Conservation (phyloP, 495 filamentous ascomycete species). For the Aspergillus conjunctus region DNA sequence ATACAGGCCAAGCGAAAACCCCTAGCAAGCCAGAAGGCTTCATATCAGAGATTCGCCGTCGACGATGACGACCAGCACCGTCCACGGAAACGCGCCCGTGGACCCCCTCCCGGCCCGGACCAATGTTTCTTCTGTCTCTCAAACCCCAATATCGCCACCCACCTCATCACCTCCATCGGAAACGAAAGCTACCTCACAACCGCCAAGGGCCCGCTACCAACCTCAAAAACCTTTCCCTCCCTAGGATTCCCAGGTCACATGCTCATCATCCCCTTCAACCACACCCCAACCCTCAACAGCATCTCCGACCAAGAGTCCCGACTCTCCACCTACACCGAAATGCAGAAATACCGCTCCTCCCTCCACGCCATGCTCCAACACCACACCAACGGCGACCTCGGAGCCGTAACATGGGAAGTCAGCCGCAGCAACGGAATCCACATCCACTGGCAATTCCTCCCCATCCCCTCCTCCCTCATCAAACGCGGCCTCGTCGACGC, state of each 20-base stretch:
- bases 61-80: constrained; percentile 40
- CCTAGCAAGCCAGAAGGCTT: constrained; percentile 51
- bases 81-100: constrained; percentile 57
- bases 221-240: constrained; percentile 62
- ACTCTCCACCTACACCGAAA: constrained; percentile 66
- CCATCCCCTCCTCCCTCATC: constrained; percentile 66
- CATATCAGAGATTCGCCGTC: constrained; percentile 62
- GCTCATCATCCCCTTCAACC: constrained; percentile 85
- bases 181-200: constrained; percentile 84
- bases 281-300: constrained; percentile 65
- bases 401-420: constrained; percentile 90
- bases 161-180: constrained; percentile 87
- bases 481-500: constrained; percentile 72
- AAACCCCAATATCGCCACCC: constrained; percentile 76
- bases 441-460: constrained; percentile 92
- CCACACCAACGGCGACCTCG: constrained; percentile 56
- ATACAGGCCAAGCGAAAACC: constrained; percentile 60
- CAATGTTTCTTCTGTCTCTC: constrained; percentile 94
- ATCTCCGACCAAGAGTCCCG: constrained; percentile 61
- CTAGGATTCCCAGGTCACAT: constrained; percentile 83
- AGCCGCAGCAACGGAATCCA: constrained; percentile 77
- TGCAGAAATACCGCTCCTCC: constrained; percentile 72
- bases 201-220: constrained; percentile 86
- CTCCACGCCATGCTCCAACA: constrained; percentile 70
- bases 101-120: constrained; percentile 68